phyloP scores from a whole-genome alignment of 768 basidiomycete species.

The Macrolepiota fuliginosa region DNA sequence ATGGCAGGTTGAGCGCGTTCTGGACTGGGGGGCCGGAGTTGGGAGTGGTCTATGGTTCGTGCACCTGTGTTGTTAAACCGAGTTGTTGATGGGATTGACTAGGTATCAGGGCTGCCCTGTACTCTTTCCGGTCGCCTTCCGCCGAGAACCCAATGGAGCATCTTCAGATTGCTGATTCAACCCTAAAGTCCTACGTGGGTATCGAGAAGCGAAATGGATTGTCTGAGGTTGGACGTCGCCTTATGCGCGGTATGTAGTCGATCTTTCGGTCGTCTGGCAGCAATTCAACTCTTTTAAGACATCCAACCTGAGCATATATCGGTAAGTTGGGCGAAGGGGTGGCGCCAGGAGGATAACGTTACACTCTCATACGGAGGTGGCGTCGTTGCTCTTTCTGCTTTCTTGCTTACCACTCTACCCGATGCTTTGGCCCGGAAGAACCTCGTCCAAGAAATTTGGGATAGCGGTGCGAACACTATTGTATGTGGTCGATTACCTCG shows the following conservation, averaged over 20 bases:
- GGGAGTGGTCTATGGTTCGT: constrained; percentile 83
- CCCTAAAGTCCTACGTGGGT: constrained; percentile 61
- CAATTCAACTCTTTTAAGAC: background rate
- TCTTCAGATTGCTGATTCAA: constrained; percentile 43
- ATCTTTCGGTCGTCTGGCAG: background rate
- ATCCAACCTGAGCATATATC: constrained; percentile 34
- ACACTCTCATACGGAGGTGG: constrained; percentile 40
- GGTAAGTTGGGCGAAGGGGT: constrained; percentile 55
- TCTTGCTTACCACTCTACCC: constrained; percentile 75
- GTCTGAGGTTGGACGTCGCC: constrained; percentile 59
- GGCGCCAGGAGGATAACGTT: constrained; percentile 45
- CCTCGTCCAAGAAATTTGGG: constrained; percentile 85
- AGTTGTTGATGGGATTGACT: constrained; percentile 12
- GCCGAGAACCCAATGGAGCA: constrained; percentile 27
- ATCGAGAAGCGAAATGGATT: constrained; percentile 79
- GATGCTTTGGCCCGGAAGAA: constrained; percentile 58
- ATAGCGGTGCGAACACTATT: constrained; percentile 82
- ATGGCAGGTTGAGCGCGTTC: constrained; percentile 58
- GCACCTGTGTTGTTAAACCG: background rate
- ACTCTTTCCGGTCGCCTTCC: constrained; percentile 54
- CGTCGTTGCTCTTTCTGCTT: constrained; percentile 79
- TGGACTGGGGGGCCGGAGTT: constrained; percentile 85
- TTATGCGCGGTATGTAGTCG: constrained; percentile 48
- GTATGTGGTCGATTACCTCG: constrained; percentile 33
- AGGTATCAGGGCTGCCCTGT: constrained; percentile 56